Evolutionary conservation across 2,329 filamentous ascomycete species (phyloP).

Genomic region (Ophiostoma angusticollis): DNA sequence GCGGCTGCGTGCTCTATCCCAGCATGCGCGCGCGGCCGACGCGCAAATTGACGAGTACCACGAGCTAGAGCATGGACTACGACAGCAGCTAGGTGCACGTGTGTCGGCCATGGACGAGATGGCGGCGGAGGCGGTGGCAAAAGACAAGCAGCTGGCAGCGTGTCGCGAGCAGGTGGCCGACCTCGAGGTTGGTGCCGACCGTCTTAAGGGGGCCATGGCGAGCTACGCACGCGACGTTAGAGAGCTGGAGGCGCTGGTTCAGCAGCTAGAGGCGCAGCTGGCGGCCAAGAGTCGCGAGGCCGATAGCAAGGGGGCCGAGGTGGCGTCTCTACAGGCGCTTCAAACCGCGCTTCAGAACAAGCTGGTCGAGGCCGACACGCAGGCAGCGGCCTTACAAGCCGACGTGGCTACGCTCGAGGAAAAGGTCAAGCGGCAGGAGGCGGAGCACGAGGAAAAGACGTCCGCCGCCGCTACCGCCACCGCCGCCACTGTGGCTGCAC

Average conservation of each 20-base stretch:
- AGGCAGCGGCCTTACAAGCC: constrained; percentile 23
- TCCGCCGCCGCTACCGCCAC: no score
- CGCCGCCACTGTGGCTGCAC: constrained; percentile 10
- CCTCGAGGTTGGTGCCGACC: constrained; percentile 35
- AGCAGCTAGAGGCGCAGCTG: constrained; percentile 31
- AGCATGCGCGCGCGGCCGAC: constrained; percentile 34
- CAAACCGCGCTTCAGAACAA: no score
- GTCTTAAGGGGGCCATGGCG: constrained; percentile 38
- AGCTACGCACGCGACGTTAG: constrained; percentile 40
- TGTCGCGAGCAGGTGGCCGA: constrained; percentile 28
- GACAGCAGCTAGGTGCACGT: constrained; percentile 42
- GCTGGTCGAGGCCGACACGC: constrained; percentile 20
- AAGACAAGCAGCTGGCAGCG: constrained; percentile 7
- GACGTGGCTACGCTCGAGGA: constrained; percentile 19
- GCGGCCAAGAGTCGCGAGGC: background rate
- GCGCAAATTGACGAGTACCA: constrained; percentile 48
- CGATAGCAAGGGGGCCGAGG: constrained; percentile 14
- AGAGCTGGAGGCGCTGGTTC: constrained; percentile 40
- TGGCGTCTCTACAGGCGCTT: no score
- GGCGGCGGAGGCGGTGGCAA: constrained; percentile 25
- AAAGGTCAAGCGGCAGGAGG: background rate
- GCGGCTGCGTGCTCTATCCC: constrained; percentile 36
- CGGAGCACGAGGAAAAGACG: no score
- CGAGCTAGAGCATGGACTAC: constrained; percentile 39
- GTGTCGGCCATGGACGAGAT: constrained; percentile 38